phyloP scores from a whole-genome alignment of 2,329 filamentous ascomycete species.

The Drechslerella coelobrocha region DNA sequence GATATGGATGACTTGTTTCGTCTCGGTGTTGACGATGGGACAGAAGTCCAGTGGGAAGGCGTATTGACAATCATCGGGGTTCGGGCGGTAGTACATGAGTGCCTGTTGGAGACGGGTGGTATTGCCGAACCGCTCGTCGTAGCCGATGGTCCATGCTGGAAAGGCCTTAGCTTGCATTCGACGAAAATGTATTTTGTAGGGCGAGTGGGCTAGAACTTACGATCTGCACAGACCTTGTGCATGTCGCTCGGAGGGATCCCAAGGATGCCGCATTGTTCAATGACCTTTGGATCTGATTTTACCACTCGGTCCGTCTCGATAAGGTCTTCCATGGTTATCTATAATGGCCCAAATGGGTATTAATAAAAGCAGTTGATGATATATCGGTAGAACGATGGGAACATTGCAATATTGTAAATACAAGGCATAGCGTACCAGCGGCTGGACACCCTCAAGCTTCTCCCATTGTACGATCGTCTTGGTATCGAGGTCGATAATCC shows the following conservation, averaged over 20 bases:
- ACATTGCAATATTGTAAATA: too few species aligned
- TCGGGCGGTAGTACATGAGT: conserved; percentile 91
- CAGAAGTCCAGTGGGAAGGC: conserved; percentile 92
- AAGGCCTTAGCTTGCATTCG: not conserved
- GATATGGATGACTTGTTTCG: conserved; percentile 78
- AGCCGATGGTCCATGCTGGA: conserved; percentile 87
- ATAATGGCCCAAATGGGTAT: conserved; percentile 7
- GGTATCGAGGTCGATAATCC: conserved; percentile 73
- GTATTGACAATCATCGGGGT: conserved; percentile 86
- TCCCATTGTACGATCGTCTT: conserved; percentile 76
- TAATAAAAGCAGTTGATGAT: conserved; percentile 4
- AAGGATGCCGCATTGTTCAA: conserved; percentile 84
- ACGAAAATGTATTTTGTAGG: not conserved
- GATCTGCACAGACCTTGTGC: conserved; percentile 95
- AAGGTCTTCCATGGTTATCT: conserved; percentile 92
- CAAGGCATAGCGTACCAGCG: too few species aligned
- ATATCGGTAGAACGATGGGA: not conserved
- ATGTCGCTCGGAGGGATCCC: conserved; percentile 83
- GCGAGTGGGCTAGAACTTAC: conserved; percentile 60
- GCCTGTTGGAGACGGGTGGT: conserved; percentile 83
- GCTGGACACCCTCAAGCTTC: conserved; percentile 76
- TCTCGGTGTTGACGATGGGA: conserved; percentile 85
- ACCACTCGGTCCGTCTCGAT: conserved; percentile 77
- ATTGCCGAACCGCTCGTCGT: conserved; percentile 86
- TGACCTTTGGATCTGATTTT: conserved; percentile 80